phyloP scores from a whole-genome alignment of 768 basidiomycete species.

The Suillus bovinus region DNA sequence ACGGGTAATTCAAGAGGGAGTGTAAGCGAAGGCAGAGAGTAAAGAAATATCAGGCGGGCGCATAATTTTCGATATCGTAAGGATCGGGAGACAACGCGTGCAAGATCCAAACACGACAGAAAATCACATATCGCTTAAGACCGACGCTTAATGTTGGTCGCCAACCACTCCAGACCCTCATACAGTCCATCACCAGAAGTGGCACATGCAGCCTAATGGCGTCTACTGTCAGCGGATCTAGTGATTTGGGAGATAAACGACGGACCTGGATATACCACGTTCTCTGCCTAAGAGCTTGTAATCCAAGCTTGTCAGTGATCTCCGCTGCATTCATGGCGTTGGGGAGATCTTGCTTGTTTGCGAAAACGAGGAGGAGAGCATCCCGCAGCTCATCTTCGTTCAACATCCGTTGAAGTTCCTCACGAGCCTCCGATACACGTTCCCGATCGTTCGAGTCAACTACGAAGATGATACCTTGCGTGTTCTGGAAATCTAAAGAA shows the following conservation, averaged over 20 bases:
- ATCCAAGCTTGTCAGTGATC: slow-evolving; percentile 99
- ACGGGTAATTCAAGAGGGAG: slow-evolving; percentile 26
- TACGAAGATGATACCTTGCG: slow-evolving; percentile 99
- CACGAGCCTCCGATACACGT: slow-evolving; percentile 98
- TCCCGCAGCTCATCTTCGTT: slow-evolving; percentile 99
- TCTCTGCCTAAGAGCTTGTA: slow-evolving; percentile 95
- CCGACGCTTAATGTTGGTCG: slow-evolving; percentile 85
- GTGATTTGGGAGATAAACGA: slow-evolving; percentile 13
- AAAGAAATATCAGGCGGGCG: slow-evolving; percentile 42
- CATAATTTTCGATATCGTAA: slow-evolving; percentile 59
- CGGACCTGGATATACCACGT: slow-evolving; percentile 96
- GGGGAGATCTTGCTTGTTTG: slow-evolving; percentile 99
- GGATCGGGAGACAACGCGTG: slow-evolving; percentile 60
- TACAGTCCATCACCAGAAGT: slow-evolving; percentile 98
- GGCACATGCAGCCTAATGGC: slow-evolving; percentile 86
- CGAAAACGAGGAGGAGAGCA: slow-evolving; percentile 97
- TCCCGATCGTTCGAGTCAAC: slow-evolving; percentile 99
- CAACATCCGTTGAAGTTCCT: slow-evolving; percentile 99
- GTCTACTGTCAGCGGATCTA: slow-evolving; percentile 19
- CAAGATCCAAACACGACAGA: slow-evolving; percentile 43
- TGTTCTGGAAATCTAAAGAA: slow-evolving; percentile 96
- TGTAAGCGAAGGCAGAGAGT: slow-evolving; percentile 33
- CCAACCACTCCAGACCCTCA: slow-evolving; percentile 98
- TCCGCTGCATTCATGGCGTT: slow-evolving; percentile 99
- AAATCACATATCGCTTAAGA: slow-evolving; percentile 46